Percentiles rank a stretch among this genome's conserved stretches.
Evolutionary conservation across 805 yeast species (phyloP).

Genomic region (Wickerhamiella shivajii): DNA sequence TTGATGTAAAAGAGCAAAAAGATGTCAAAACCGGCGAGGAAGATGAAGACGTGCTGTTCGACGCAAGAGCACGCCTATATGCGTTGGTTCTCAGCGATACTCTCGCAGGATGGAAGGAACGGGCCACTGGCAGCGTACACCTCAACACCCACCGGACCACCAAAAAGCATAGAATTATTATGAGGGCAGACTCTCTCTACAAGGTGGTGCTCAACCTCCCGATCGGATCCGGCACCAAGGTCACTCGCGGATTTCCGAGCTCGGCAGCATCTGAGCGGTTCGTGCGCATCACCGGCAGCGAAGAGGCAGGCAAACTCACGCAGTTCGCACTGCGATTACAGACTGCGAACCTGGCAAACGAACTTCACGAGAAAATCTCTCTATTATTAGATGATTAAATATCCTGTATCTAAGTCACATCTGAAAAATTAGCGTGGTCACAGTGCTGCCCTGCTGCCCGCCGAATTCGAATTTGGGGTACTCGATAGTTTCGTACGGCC

Average conservation of each 20-base stretch:
- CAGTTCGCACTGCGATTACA: constrained; percentile 75
- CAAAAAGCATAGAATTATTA: constrained; percentile 50
- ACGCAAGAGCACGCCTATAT: constrained; percentile 66
- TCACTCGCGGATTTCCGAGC: constrained; percentile 70
- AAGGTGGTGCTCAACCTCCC: constrained; percentile 71
- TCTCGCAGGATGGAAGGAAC: constrained; percentile 83
- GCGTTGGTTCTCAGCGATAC: constrained; percentile 51
- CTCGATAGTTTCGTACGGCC: constrained; percentile 48
- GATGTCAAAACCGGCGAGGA: constrained; percentile 79
- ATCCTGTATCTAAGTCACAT: neutral
- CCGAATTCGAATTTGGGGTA: constrained; percentile 84
- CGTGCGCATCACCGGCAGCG: constrained; percentile 55
- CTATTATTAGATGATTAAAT: neutral
- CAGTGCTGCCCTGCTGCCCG: constrained; percentile 75
- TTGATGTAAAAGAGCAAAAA: constrained; percentile 22
- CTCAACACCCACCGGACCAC: constrained; percentile 35
- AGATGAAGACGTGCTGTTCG: constrained; percentile 52
- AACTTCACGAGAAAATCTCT: constrained; percentile 31
- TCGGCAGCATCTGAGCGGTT: constrained; percentile 76
- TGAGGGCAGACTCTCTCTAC: constrained; percentile 80
- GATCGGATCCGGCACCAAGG: constrained; percentile 43
- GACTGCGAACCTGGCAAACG: constrained; percentile 43
- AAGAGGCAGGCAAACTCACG: constrained; percentile 48
- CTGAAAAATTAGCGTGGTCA: constrained; percentile 43
- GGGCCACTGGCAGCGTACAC: constrained; percentile 82